A percentile compares a stretch with the other conserved stretches of the same genome.
These are phyloP conservation scores for Helichrysum umbraculigerum DNA, from an alignment of 129 eudicot species.

Conservation along the genomic window DNA sequence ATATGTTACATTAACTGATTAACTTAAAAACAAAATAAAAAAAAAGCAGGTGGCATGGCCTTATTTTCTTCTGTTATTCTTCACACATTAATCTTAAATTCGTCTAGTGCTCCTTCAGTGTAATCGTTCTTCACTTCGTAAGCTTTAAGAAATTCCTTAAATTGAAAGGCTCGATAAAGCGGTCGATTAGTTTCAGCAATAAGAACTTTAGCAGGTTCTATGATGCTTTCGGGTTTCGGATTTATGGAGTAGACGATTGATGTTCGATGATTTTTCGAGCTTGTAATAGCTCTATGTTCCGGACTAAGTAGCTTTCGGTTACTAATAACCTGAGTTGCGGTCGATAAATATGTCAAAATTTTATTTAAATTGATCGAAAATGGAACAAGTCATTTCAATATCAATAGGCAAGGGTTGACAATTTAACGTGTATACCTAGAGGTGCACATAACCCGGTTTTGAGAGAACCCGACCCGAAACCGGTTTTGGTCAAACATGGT, in stretches of 20 bases:
- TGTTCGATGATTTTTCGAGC: slow-evolving; percentile 15
- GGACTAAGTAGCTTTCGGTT: slow-evolving; percentile 35
- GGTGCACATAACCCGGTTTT: too few species aligned
- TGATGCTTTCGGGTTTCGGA: slow-evolving; percentile 30
- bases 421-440: too few species aligned
- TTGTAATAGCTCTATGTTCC: too few species aligned
- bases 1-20: too few species aligned
- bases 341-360: background rate
- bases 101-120: slow-evolving; percentile 30
- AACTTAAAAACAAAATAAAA: too few species aligned
- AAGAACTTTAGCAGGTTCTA: slow-evolving; percentile 45
- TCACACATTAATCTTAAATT: slow-evolving; percentile 25
- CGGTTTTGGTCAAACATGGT: too few species aligned
- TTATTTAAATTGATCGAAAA: too few species aligned
- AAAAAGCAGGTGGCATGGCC: too few species aligned
- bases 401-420: too few species aligned
- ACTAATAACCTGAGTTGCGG: slow-evolving; percentile 23
- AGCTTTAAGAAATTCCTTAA: slow-evolving; percentile 33
- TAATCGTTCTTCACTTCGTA: slow-evolving; percentile 36
- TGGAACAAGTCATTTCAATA: too few species aligned
- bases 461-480: too few species aligned
- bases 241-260: slow-evolving; percentile 36
- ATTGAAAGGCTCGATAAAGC: slow-evolving; percentile 25
- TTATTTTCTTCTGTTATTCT: too few species aligned
- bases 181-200: slow-evolving; percentile 30